Base-by-base conservation (phyloP, 805 yeast genomes). In the Pichia manshurica region DNA sequence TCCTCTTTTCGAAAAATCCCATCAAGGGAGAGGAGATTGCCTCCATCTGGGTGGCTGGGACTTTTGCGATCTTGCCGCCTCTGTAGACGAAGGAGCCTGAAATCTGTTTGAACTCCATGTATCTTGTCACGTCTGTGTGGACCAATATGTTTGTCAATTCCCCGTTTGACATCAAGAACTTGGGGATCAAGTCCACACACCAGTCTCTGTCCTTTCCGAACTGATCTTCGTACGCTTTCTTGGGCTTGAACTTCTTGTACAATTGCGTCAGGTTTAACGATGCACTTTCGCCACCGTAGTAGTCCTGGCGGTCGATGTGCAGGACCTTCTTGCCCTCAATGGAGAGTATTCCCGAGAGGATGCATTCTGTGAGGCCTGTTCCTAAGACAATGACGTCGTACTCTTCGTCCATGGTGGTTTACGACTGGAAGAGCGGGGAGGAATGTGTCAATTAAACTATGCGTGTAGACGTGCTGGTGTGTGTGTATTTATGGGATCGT, bases 291-390 rank as follows among this genome's bases (percentile, higher is more conserved):
- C 85, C 99, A 44, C 99, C 99, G 57, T 93, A 93, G 64, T 89
- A 95, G 64, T 88, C 95, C 68, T 93, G 97, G 59, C 89, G 83
- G 66, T 93, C 99, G 53, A 93, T 89, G 69, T 93, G 99, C 48
- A 93, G 75, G 7, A 93, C 98, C 63, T 93, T 93, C 73, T 93
- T 91, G 53, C 98, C 98, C 62, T 93, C 98, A n/a, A 91, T 96
- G 9, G 97, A 88, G 40, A 93, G 75, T 45, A 93, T 69, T 3
- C 99, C 99, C 1, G 96, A 88, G 39, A 93, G 77, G 51, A 93
- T 84, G 72, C 99, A 93, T 67, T 93, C 99, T 40, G 97, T 91
- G 54, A 93, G 77, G n/a, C 99, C 99, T 9, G 68, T 51, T 79
- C 98, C 99, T 51, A 91, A 76, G 23, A 91, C 97, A 57, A 93